Evolutionary conservation across 1,284 basidiomycete species (phyloP).

Genomic region (Heterobasidion parviporum): DNA sequence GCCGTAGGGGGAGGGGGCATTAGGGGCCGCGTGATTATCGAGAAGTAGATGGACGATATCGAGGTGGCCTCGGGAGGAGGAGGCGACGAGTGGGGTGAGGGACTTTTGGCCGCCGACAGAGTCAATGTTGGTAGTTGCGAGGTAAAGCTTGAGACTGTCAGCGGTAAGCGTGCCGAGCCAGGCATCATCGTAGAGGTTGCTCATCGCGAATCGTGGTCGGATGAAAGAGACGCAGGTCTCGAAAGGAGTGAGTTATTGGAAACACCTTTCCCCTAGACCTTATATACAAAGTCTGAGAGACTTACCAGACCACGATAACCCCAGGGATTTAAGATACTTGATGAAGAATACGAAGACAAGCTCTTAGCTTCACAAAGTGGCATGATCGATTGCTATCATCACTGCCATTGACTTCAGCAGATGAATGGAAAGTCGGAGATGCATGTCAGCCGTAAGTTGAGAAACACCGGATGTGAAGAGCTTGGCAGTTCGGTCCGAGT

Average conservation of each 20-base stretch:
- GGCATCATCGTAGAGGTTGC: background rate
- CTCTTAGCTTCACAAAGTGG: background rate
- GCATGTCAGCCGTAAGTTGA: too few relatives aligned
- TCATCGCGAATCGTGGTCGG: background rate
- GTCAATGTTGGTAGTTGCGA: background rate
- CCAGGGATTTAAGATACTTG: background rate
- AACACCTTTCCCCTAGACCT: background rate
- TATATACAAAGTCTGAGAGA: background rate
- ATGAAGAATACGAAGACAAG: background rate
- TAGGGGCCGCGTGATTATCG: background rate
- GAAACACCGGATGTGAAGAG: background rate
- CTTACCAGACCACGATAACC: background rate
- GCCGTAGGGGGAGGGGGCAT: background rate
- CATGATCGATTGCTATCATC: too few relatives aligned
- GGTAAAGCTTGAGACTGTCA: background rate
- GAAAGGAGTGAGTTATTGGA: background rate
- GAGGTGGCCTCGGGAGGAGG: background rate
- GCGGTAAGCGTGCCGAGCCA: background rate
- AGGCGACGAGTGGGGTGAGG: background rate
- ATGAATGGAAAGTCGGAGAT: too few relatives aligned
- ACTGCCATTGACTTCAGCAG: too few relatives aligned
- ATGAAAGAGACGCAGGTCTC: background rate
- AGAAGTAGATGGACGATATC: background rate
- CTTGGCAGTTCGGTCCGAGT: background rate
- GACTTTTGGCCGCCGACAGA: background rate